Base-by-base conservation (phyloP, 495 filamentous ascomycete species). In the Aspergillus panamensis region DNA sequence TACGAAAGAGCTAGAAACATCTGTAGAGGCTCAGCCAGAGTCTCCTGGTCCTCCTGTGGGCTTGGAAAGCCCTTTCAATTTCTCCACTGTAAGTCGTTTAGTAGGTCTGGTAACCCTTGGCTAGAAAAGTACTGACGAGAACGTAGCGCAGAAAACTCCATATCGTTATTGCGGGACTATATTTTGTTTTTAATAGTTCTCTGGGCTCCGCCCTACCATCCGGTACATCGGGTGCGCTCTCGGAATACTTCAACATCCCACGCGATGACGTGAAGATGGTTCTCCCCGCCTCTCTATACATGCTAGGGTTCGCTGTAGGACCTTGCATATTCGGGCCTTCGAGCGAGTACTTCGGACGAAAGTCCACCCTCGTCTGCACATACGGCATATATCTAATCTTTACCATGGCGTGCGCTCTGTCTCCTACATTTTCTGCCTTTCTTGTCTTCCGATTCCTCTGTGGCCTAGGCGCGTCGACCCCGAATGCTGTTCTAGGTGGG, bases 261-360 rank as follows among this genome's bases (percentile, higher is more conserved):
- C 0, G 70, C 73, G 40, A 67, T 77, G 39, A 71, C 62, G 30
- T 57, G 9, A 73, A 80, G 29, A 69, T 81, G 30, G 80, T 85
- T 9, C 75, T 89, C 1, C 85, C 84, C 3, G 85, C 84, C 8
- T 87, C 85, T 0, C 80, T 87, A 1, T 88, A 81, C 56, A 72
- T 90, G 0, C 72, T 84, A 19, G 87, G 84, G 1, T 86, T 85
- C 56, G 70, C 79, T 9, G 67, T 82, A 32, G 84, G 84, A 0
- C 83, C 85, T 6, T 54, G 86, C 6, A 48, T 83, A 2, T 87
- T 85, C 69, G 83, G 79, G 0, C 86, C 87, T 0, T 61, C 89
- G n/a, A 85, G 82, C 63, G 87, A 89, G 62, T 71, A 79, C 17
- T 82, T 82, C 58, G 87, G 86, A 14, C 77, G 87, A n/a, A 80